Evolutionary conservation across 2,329 filamentous ascomycete species (phyloP).

Genomic region (Neopestalotiopsis clavispora): DNA sequence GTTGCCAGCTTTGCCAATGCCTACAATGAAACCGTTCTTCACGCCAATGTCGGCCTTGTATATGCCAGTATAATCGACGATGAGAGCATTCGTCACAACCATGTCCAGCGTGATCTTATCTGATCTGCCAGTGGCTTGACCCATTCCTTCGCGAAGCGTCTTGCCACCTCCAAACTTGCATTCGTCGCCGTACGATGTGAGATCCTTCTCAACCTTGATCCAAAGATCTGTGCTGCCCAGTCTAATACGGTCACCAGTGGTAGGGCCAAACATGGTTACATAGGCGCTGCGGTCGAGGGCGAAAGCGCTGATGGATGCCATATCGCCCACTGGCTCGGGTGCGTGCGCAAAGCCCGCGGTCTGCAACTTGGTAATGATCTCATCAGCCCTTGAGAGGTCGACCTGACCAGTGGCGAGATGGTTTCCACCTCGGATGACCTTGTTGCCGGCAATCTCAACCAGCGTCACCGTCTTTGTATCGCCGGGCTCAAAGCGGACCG

Average conservation of each 20-base stretch:
- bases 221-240: conserved; percentile 86
- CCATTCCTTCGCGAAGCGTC: conserved; percentile 93
- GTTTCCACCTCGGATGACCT: conserved; percentile 85
- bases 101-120: conserved; percentile 79
- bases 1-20: conserved; percentile 93
- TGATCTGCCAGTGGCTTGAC: conserved; percentile 79
- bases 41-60: conserved; percentile 97
- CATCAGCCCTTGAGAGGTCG: conserved; percentile 64
- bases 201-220: conserved; percentile 87
- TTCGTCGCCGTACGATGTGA: conserved; percentile 87
- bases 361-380: conserved; percentile 71
- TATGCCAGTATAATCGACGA: conserved; percentile 90
- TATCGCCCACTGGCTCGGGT: conserved; percentile 64
- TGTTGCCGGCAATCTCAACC: conserved; percentile 84
- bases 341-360: conserved; percentile 78
- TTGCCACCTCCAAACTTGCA: conserved; percentile 96
- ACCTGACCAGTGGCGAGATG: conserved; percentile 75
- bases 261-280: conserved; percentile 89
- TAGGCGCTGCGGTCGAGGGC: conserved; percentile 82
- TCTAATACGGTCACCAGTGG: conserved; percentile 82
- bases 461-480: conserved; percentile 89
- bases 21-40: conserved; percentile 83
- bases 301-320: conserved; percentile 62
- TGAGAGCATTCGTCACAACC: conserved; percentile 86
- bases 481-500: conserved; percentile 91